Percentiles rank a stretch among this genome's conserved stretches.
Evolutionary conservation across 768 basidiomycete genomes (phyloP).

Genomic region (Udeniomyces megalosporus): DNA sequence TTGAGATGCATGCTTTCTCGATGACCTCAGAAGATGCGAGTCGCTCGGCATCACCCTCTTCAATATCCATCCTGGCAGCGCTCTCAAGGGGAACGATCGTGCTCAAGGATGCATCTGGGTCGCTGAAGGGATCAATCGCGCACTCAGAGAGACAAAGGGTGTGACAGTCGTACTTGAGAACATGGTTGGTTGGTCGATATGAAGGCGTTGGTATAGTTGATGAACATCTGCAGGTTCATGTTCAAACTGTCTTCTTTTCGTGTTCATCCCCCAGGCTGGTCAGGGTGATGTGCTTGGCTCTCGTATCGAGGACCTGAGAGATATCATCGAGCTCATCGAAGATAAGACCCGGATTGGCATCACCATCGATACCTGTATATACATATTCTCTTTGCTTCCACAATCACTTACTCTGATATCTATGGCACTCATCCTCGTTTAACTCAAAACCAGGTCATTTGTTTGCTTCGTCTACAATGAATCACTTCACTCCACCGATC

Average conservation of each 20-base stretch:
- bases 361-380: conserved; percentile 70
- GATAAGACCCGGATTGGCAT: conserved; percentile 63
- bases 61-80: conserved; percentile 46
- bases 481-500: conserved; percentile 42
- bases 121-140: conserved; percentile 56
- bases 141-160: conserved; percentile 44
- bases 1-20: conserved; percentile 48
- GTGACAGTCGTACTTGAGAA: conserved; percentile 62
- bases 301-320: conserved; percentile 47
- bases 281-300: conserved; percentile 63
- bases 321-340: conserved; percentile 51
- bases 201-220: not conserved
- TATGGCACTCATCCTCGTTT: conserved; percentile 62
- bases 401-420: too few relatives aligned
- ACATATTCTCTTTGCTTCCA: too few relatives aligned
- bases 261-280: conserved; percentile 43
- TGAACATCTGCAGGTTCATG: too few relatives aligned
- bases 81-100: conserved; percentile 6
- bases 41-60: conserved; percentile 54
- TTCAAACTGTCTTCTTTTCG: not conserved
- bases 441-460: conserved; percentile 32
- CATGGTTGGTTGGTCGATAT: too few relatives aligned
- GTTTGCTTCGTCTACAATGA: conserved; percentile 41
- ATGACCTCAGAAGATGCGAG: conserved; percentile 65
- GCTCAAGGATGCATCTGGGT: conserved; percentile 37